Percentiles rank a stretch among this genome's conserved stretches.
phyloP scores from a whole-genome alignment of 495 filamentous ascomycete species.

The Tricharina praecox region DNA sequence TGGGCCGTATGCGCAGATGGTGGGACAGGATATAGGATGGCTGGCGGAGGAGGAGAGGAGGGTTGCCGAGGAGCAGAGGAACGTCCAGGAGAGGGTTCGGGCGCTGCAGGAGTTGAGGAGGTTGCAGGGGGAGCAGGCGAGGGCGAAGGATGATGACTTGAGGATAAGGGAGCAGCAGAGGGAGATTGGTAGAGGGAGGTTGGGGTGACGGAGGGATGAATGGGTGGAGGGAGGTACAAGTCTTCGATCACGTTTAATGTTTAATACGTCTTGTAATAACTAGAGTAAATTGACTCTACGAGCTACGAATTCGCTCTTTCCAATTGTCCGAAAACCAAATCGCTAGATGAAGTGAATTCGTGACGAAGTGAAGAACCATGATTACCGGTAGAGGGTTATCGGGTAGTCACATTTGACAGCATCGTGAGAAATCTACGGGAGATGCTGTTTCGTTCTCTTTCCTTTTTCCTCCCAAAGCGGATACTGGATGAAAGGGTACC shows the following conservation, averaged over 20 bases:
- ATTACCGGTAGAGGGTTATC: neutral
- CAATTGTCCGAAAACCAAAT: neutral
- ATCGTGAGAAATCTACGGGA: too few species aligned
- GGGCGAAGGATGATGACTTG: neutral
- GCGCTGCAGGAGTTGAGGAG: neutral
- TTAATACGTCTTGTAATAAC: too few species aligned
- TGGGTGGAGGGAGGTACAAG: neutral
- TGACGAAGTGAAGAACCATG: neutral
- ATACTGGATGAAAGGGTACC: too few species aligned
- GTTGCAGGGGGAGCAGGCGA: neutral
- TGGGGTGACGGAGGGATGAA: neutral
- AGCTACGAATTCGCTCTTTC: neutral
- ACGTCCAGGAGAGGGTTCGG: neutral
- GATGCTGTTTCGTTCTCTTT: too few species aligned
- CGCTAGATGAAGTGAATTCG: neutral
- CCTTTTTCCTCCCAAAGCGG: too few species aligned
- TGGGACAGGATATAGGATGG: neutral
- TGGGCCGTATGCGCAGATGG: neutral
- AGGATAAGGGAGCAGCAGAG: neutral
- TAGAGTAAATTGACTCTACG: neutral
- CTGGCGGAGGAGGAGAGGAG: neutral
- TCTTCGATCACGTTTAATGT: too few species aligned
- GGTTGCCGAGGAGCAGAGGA: neutral
- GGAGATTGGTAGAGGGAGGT: neutral
- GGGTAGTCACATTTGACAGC: too few species aligned